These are phyloP conservation scores for Salix udensis DNA, from an alignment of 345 rosid genomes.

Conservation along the genomic window DNA sequence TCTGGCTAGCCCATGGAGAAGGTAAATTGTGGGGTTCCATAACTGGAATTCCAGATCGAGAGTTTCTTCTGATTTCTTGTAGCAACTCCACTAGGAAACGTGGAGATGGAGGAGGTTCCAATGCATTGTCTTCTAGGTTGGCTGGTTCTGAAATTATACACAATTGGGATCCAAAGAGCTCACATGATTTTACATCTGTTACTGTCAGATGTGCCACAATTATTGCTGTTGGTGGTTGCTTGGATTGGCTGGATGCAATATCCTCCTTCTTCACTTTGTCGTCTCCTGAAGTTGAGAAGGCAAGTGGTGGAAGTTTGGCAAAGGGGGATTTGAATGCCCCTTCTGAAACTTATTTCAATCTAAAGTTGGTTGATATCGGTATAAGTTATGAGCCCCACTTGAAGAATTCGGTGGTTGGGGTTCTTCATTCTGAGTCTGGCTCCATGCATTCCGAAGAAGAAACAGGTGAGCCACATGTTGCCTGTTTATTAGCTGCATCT, in stretches of 20 bases:
- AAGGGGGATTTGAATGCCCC: slow-evolving; percentile 36
- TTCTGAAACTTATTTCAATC: slow-evolving; percentile 50
- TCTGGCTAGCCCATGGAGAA: slow-evolving; percentile 80
- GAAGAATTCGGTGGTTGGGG: slow-evolving; percentile 27
- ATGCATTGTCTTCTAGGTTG: slow-evolving; percentile 69
- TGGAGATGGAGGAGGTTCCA: slow-evolving; percentile 94
- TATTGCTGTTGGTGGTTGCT: slow-evolving; percentile 84
- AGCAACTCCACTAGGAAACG: slow-evolving; percentile 79
- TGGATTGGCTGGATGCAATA: slow-evolving; percentile 82
- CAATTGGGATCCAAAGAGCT: slow-evolving; percentile 52
- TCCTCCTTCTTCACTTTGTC: slow-evolving; percentile 63
- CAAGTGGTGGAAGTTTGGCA: slow-evolving; percentile 26
- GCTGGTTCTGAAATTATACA: slow-evolving; percentile 83
- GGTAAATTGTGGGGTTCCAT: slow-evolving; percentile 74
- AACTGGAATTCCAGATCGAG: slow-evolving; percentile 48
- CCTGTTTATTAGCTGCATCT: slow-evolving; percentile 87
- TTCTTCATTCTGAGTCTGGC: slow-evolving; percentile 20
- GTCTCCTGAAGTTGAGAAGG: slow-evolving; percentile 33
- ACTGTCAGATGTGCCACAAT: slow-evolving; percentile 70
- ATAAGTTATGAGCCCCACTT: slow-evolving; percentile 79
- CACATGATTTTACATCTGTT: slow-evolving; percentile 49
- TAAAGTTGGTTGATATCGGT: slow-evolving; percentile 78
- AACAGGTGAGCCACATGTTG: slow-evolving; percentile 40
- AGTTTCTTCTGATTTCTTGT: slow-evolving; percentile 74
- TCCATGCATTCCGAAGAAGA: slow-evolving; percentile 34